Evolutionary conservation across 257 asterid species (phyloP), one percentile per base, ranked within the genome.

Genomic region (Salvia miltiorrhiza): DNA sequence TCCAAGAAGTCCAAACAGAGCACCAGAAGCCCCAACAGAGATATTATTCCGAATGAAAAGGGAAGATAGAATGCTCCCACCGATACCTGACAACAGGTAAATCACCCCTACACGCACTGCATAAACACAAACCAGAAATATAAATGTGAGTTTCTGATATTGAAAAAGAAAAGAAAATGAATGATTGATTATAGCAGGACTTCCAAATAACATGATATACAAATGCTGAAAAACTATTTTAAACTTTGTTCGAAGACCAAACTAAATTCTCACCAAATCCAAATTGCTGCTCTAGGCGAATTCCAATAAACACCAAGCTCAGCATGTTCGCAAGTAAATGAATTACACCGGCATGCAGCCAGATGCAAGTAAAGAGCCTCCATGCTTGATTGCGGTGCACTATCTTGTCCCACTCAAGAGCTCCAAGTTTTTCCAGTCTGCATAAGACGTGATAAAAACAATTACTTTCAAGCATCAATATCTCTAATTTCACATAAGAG

Each of bases 11-110:
- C 98, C 98, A 56, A 89, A 92, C 28, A 92, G 75, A 58, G 96
- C 96, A 47, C 98, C 98, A 17, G 98, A 92, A 67, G 98, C 98
- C 43, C 98, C 98, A 9, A 92, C 98, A 0, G 98, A 92, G 73
- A 92, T 89, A 72, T 77, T 89, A 33, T 49, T 74, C 73, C 82
- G 95, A 76, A 92, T 86, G 70, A 92, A 92, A 47, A 89, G 92
- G 77, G 80, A 78, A 17, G 98, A 92, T 28, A 89, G 81, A 57
- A 89, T 50, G 79, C 98, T 92, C 80, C 98, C 98, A 8, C 98
- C 96, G 30, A 89, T 81, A 30, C 98, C 98, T 4, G 98, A 89
- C 72, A 92, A 49, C 58, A 92, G 73, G 82, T 92, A 92, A 52
- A 89, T 80, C 24, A 76, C 61, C 65, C 98, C 98, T 16, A 92